phyloP scores from a whole-genome alignment of 495 filamentous ascomycete species.

The Penicillium nucicola region DNA sequence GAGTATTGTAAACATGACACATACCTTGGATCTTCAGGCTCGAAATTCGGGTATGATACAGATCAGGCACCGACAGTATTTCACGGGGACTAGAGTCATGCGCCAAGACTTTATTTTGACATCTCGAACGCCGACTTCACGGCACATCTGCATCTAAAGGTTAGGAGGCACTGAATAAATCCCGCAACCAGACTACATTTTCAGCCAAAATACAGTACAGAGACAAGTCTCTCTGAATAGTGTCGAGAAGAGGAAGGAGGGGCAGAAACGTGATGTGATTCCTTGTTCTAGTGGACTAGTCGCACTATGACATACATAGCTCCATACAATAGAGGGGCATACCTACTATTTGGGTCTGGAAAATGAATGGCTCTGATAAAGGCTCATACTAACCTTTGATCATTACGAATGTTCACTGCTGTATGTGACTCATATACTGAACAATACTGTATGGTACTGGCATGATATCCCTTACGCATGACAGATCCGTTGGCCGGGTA shows the following conservation, averaged over 20 bases:
- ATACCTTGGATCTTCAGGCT: background rate
- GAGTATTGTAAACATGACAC: constrained; percentile 2
- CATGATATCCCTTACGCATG: constrained; percentile 1
- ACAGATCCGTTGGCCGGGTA: background rate
- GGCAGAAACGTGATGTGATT: background rate
- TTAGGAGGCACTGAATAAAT: too few species aligned
- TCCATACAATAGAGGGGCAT: background rate
- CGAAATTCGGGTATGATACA: background rate
- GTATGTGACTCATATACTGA: background rate
- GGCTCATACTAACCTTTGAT: background rate
- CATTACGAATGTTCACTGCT: background rate
- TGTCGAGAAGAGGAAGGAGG: background rate
- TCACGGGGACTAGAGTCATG: background rate
- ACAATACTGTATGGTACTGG: background rate
- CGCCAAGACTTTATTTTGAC: constrained; percentile 5
- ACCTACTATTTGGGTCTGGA: background rate
- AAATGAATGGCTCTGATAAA: constrained; percentile 1
- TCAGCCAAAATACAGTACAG: too few species aligned
- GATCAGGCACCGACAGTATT: background rate
- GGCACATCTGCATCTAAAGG: too few species aligned
- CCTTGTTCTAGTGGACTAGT: background rate
- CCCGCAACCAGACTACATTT: too few species aligned
- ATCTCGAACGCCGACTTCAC: background rate
- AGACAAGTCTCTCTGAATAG: too few species aligned
- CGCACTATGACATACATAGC: background rate